phyloP scores from a whole-genome alignment of 805 yeast species.

The Cyberlindnera xylosilytica region DNA sequence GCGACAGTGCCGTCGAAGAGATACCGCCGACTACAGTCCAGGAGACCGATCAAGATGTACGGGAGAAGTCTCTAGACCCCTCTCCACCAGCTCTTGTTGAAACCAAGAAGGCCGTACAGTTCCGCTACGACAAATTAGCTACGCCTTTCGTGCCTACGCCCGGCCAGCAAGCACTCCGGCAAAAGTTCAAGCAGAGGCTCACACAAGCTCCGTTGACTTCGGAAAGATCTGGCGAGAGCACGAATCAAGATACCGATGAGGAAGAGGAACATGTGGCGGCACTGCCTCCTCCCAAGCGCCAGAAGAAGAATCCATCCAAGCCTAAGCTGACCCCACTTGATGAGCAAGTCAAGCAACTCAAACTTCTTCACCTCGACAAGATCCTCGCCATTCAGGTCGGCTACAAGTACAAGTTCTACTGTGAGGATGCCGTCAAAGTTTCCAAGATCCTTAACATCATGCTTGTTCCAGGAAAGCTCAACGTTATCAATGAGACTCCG shows the following conservation, averaged over 20 bases:
- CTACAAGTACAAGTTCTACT: slow-evolving; percentile 84
- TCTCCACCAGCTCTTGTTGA: too few relatives aligned
- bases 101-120: not conserved
- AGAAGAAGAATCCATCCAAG: slow-evolving; percentile 7
- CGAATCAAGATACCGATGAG: slow-evolving; percentile 10
- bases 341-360: slow-evolving; percentile 68
- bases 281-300: slow-evolving; percentile 6
- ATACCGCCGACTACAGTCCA: too few relatives aligned
- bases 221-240: too few relatives aligned
- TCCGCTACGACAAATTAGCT: slow-evolving; percentile 4
- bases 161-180: slow-evolving; percentile 5
- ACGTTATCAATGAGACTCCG: slow-evolving; percentile 47
- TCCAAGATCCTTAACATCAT: slow-evolving; percentile 65
- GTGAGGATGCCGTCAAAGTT: slow-evolving; percentile 75
- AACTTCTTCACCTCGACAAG: slow-evolving; percentile 58
- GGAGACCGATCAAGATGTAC: too few relatives aligned
- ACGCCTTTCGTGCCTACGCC: slow-evolving; percentile 3
- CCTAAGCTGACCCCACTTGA: slow-evolving; percentile 71
- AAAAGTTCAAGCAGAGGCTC: slow-evolving; percentile 10
- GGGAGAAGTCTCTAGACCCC: too few relatives aligned
- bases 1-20: not conserved
- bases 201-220: not conserved
- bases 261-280: slow-evolving; percentile 7
- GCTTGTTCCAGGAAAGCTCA: slow-evolving; percentile 66
- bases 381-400: slow-evolving; percentile 85